Conservation (phyloP, 495 filamentous ascomycete species). For the Penicillium maclennaniae region DNA sequence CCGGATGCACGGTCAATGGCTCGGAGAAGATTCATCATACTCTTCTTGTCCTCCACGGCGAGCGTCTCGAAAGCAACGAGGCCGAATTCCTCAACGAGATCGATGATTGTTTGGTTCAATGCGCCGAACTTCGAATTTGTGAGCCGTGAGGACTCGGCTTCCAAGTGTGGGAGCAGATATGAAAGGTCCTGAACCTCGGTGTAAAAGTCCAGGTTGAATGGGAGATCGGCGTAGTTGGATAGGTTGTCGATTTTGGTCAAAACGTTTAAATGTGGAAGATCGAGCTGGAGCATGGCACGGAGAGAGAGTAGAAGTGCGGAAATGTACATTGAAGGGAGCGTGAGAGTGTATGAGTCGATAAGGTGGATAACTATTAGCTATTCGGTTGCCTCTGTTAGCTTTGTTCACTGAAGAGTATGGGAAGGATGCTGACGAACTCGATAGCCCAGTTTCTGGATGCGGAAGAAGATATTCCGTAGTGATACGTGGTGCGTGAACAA, state of each 20-base stretch:
- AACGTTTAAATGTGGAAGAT: slow-evolving; percentile 91
- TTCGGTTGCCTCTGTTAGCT: slow-evolving; percentile 12
- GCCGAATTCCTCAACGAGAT: slow-evolving; percentile 81
- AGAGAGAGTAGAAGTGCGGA: slow-evolving; percentile 88
- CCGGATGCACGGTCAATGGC: slow-evolving; percentile 87
- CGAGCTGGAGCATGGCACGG: slow-evolving; percentile 95
- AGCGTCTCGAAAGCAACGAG: slow-evolving; percentile 90
- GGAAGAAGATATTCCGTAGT: slow-evolving; percentile 84
- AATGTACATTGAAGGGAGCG: slow-evolving; percentile 88
- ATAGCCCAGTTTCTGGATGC: slow-evolving; percentile 86
- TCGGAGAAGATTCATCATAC: slow-evolving; percentile 85
- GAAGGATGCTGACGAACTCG: slow-evolving; percentile 57
- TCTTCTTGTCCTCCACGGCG: slow-evolving; percentile 92
- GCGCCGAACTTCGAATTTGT: slow-evolving; percentile 69
- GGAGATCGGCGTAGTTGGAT: slow-evolving; percentile 69
- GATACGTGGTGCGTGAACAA: slow-evolving; percentile 92
- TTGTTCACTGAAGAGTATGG: not conserved
- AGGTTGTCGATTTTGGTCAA: slow-evolving; percentile 97
- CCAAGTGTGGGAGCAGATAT: slow-evolving; percentile 76
- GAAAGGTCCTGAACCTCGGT: slow-evolving; percentile 94
- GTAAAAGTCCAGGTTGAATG: slow-evolving; percentile 94
- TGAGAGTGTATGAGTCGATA: slow-evolving; percentile 86
- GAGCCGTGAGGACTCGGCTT: slow-evolving; percentile 54
- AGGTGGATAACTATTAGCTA: slow-evolving; percentile 89
- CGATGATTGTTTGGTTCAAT: slow-evolving; percentile 80